A percentile compares a stretch with the other conserved stretches of the same genome.
These are phyloP conservation scores for Talaromyces amestolkiae DNA, from an alignment of 2,329 filamentous ascomycete genomes.

Conservation along the genomic window DNA sequence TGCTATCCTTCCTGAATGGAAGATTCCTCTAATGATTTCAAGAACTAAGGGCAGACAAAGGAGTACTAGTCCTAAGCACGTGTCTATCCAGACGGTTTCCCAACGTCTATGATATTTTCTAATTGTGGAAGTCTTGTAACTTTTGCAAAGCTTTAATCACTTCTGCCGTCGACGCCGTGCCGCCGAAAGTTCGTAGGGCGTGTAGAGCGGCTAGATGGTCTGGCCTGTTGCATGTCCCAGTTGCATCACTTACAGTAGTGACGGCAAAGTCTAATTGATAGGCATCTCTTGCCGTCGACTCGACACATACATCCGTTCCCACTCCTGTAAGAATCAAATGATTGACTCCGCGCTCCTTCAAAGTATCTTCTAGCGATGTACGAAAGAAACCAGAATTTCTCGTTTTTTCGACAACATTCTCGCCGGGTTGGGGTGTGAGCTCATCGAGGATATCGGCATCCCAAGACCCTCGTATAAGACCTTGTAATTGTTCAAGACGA, in stretches of 20 bases:
- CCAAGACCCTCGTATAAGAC: conserved; percentile 14
- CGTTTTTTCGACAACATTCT: conserved; percentile 57
- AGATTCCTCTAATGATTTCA: no score
- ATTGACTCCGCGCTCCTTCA: conserved; percentile 56
- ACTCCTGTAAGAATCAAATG: conserved; percentile 58
- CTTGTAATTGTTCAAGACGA: conserved; percentile 10
- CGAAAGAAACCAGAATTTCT: conserved; percentile 61
- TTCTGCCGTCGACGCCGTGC: conserved; percentile 16
- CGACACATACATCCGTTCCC: conserved; percentile 48
- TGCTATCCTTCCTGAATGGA: no score
- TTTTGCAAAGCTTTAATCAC: conserved; percentile 15
- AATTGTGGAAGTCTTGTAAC: conserved; percentile 12
- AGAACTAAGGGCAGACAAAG: no score
- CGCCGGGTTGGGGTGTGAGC: conserved; percentile 50
- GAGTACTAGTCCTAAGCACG: no score
- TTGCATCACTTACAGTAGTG: conserved; percentile 15
- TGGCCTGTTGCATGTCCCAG: conserved; percentile 9
- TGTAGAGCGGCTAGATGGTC: conserved; percentile 15
- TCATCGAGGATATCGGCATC: conserved; percentile 53
- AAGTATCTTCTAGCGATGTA: conserved; percentile 52
- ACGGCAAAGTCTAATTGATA: conserved; percentile 16
- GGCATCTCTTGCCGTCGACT: conserved; percentile 15
- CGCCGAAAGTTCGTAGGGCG: conserved; percentile 11
- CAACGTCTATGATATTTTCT: conserved; percentile 8
- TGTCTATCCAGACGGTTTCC: neutral